These are phyloP conservation scores for Mycena galopus DNA, from an alignment of 768 basidiomycete genomes.

Conservation along the genomic window DNA sequence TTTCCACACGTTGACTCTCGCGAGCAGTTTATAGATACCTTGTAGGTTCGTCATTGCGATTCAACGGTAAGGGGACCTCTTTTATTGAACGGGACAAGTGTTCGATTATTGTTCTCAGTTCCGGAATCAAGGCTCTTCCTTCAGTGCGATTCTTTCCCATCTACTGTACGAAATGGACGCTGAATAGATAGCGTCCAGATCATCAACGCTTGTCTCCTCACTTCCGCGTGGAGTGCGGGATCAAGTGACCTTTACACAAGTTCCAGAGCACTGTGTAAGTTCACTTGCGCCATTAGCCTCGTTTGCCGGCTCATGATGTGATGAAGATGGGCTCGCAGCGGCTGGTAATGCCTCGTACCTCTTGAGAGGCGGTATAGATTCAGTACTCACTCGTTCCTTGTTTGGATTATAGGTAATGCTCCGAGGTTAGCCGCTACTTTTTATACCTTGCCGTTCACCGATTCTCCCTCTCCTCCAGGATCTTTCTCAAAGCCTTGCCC, in stretches of 20 bases:
- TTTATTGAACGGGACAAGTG: no score
- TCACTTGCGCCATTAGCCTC: no score
- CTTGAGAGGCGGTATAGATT: no score
- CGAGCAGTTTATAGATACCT: neutral
- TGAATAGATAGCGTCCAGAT: constrained; percentile 63
- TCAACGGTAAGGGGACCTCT: constrained; percentile 37
- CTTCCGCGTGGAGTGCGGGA: constrained; percentile 94
- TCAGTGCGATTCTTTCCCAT: constrained; percentile 59
- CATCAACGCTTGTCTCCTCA: constrained; percentile 87
- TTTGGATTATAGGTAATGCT: no score
- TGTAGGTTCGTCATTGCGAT: constrained; percentile 88
- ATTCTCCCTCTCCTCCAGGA: no score
- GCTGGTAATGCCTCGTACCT: constrained; percentile 89
- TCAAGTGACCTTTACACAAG: constrained; percentile 92
- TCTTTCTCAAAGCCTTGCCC: constrained; percentile 77
- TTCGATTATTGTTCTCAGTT: constrained; percentile 46
- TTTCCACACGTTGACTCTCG: constrained; percentile 46
- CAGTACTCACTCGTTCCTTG: no score
- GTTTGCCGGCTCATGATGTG: no score
- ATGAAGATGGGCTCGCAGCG: constrained; percentile 81
- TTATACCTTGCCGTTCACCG: no score
- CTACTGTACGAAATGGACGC: neutral
- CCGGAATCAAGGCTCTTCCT: constrained; percentile 92
- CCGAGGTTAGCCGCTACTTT: no score
- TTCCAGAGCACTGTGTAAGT: constrained; percentile 86